A percentile compares a stretch with the other conserved stretches of the same genome.
These are phyloP conservation scores for Plasmodium coatneyi DNA, from an alignment of 169 alveolate genomes.

Conservation along the genomic window DNA sequence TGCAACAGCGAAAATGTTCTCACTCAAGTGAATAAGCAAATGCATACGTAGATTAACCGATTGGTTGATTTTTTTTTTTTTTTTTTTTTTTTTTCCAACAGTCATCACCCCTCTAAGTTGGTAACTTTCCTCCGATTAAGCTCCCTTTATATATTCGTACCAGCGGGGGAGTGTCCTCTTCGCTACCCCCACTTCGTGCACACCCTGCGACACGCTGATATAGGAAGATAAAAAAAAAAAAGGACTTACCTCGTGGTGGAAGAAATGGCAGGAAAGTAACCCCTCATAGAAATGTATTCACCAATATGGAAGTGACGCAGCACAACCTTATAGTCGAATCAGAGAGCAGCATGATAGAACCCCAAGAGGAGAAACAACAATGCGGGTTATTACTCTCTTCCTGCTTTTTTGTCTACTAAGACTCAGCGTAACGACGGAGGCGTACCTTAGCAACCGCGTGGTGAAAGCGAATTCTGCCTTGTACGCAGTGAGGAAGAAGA, in stretches of 20 bases:
- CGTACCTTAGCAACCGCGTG: conserved; percentile 23
- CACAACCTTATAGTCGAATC: neutral
- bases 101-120: neutral
- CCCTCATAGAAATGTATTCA: neutral
- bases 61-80: neutral
- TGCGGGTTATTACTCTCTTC: conserved; percentile 25
- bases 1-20: neutral
- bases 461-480: conserved; percentile 11
- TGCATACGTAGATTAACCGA: neutral
- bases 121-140: neutral
- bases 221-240: neutral
- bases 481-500: conserved; percentile 53
- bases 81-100: neutral
- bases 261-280: neutral
- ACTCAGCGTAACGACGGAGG: neutral
- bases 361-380: conserved; percentile 35
- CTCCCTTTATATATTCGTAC: neutral
- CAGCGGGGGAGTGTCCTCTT: neutral
- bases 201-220: neutral
- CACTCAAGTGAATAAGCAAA: neutral
- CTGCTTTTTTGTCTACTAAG: conserved; percentile 9
- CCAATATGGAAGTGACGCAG: neutral
- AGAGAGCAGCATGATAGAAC: neutral
- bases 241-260: neutral
- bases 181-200: neutral